Percentiles rank a stretch among this genome's conserved stretches.
Conservation (phyloP, 2,329 filamentous ascomycete genomes). For the Ascochyta pisi region DNA sequence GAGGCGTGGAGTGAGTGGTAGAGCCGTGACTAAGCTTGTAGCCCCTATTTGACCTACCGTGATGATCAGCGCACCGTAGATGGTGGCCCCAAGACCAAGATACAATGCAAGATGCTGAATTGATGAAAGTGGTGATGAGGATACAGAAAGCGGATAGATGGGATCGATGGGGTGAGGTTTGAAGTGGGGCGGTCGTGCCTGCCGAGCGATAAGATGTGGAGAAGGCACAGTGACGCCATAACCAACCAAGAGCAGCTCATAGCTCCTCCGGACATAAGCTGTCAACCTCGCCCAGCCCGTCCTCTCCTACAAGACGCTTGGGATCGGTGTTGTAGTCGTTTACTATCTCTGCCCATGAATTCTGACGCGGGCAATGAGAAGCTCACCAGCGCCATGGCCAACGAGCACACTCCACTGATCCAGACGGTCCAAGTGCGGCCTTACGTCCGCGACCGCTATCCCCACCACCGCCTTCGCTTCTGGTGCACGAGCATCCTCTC, state of each 20-base stretch:
- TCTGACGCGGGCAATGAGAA: constrained; percentile 36
- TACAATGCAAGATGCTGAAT: too few relatives aligned
- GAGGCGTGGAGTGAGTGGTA: too few relatives aligned
- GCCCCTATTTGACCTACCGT: too few relatives aligned
- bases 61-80: too few relatives aligned
- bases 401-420: constrained; percentile 72
- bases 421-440: constrained; percentile 64
- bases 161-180: neutral
- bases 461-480: constrained; percentile 66
- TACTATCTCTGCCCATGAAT: constrained; percentile 15
- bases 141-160: neutral
- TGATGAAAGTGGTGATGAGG: neutral
- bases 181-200: neutral
- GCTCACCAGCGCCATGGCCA: constrained; percentile 46
- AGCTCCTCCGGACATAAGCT: constrained; percentile 14
- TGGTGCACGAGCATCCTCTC: constrained; percentile 67
- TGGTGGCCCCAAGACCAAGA: too few relatives aligned
- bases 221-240: constrained; percentile 11
- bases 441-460: constrained; percentile 57
- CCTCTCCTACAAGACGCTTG: neutral
- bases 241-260: constrained; percentile 4
- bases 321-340: neutral
- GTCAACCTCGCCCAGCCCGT: constrained; percentile 1
- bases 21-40: too few relatives aligned
- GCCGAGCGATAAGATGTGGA: constrained; percentile 6